These are phyloP conservation scores for Cyphellophora europaea DNA, from an alignment of 2,329 filamentous ascomycete genomes.

Conservation along the genomic window DNA sequence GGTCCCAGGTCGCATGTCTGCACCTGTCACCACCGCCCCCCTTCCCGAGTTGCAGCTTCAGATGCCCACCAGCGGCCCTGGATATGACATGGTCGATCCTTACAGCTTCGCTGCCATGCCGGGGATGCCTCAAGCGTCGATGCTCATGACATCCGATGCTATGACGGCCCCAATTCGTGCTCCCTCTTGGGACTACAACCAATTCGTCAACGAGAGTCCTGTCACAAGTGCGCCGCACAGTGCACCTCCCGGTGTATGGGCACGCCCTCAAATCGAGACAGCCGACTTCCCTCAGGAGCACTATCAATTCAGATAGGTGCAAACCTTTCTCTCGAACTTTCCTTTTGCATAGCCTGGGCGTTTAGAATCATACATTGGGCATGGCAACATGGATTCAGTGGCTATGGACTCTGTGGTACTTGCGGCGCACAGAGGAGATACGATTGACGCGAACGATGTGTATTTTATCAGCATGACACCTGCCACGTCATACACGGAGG, in stretches of 20 bases:
- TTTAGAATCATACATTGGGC: no score
- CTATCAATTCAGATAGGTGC: slow-evolving; percentile 10
- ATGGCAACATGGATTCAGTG: no score
- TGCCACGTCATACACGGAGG: no score
- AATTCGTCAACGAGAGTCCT: slow-evolving; percentile 21
- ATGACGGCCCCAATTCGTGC: slow-evolving; percentile 24
- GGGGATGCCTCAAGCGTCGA: slow-evolving; percentile 11
- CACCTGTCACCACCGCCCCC: slow-evolving; percentile 9
- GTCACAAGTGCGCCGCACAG: slow-evolving; percentile 21
- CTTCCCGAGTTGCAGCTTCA: slow-evolving; percentile 16
- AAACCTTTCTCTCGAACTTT: slow-evolving; percentile 7
- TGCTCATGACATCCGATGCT: slow-evolving; percentile 12
- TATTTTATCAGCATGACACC: no score
- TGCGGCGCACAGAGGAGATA: no score
- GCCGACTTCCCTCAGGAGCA: slow-evolving; percentile 13
- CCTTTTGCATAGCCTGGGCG: no score
- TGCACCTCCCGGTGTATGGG: slow-evolving; percentile 15
- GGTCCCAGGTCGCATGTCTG: slow-evolving; percentile 6
- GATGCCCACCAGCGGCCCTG: slow-evolving; percentile 10
- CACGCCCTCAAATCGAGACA: slow-evolving; percentile 10
- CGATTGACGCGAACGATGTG: no score
- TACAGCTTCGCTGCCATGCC: slow-evolving; percentile 12
- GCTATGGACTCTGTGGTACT: no score
- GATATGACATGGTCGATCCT: slow-evolving; percentile 10
- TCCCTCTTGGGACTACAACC: slow-evolving; percentile 29